These are phyloP conservation scores for Colletotrichum spaethianum DNA, from an alignment of 2,329 filamentous ascomycete genomes.

Conservation along the genomic window DNA sequence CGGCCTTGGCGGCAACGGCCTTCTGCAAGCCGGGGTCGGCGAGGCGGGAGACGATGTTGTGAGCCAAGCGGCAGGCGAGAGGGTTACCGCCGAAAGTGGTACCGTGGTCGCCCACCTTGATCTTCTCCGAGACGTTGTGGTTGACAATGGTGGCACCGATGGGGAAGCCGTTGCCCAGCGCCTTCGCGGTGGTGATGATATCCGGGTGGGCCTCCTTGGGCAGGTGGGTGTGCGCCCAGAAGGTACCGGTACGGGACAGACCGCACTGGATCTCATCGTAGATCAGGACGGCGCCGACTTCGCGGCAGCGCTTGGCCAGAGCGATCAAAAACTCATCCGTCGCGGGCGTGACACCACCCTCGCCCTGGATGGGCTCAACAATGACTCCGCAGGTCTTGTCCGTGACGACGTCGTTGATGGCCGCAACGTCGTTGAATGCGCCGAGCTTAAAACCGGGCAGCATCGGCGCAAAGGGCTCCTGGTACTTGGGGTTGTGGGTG, in stretches of 20 bases:
- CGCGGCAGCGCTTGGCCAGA: slow-evolving; percentile 86
- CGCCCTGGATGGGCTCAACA: slow-evolving; percentile 96
- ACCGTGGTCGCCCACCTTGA: slow-evolving; percentile 83
- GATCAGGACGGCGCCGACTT: slow-evolving; percentile 90
- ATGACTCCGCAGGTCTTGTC: slow-evolving; percentile 94
- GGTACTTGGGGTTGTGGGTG: slow-evolving; percentile 98
- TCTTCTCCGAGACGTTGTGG: slow-evolving; percentile 57
- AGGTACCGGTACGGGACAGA: slow-evolving; percentile 84
- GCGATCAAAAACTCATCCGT: slow-evolving; percentile 86
- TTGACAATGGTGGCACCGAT: slow-evolving; percentile 79
- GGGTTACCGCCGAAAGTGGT: slow-evolving; percentile 97
- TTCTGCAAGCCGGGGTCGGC: slow-evolving; percentile 79
- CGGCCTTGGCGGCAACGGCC: slow-evolving; percentile 76
- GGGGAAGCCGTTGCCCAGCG: slow-evolving; percentile 95
- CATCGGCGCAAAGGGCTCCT: slow-evolving; percentile 95
- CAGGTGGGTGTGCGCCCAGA: slow-evolving; percentile 89
- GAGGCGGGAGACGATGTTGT: slow-evolving; percentile 86
- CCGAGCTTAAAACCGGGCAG: slow-evolving; percentile 92
- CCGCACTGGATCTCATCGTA: slow-evolving; percentile 99
- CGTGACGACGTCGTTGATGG: slow-evolving; percentile 81
- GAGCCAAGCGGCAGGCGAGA: slow-evolving; percentile 85
- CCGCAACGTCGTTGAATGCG: slow-evolving; percentile 84
- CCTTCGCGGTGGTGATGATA: slow-evolving; percentile 94
- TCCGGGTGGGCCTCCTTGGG: slow-evolving; percentile 90
- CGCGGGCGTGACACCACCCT: slow-evolving; percentile 91